Conservation (phyloP, 148 eudicot species). For the Spergularia marina region DNA sequence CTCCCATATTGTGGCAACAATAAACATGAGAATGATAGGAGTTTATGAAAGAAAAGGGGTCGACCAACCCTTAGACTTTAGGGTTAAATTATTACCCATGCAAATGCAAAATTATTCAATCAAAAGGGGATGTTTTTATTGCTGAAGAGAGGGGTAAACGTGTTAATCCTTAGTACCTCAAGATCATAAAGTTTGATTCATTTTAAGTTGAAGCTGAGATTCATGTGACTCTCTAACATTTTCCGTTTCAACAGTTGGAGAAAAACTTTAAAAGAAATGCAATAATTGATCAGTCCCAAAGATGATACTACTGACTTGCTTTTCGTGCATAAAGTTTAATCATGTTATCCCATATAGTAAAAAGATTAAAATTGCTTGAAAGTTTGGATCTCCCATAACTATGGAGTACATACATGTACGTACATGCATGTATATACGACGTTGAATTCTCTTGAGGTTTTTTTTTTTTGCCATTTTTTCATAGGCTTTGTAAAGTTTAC, state of each 20-base stretch:
- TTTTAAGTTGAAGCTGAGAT: background rate
- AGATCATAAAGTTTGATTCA: background rate
- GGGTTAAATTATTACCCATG: conserved; percentile 19
- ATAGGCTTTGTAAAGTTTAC: too few species aligned
- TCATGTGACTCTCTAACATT: conserved; percentile 13
- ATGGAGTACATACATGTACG: background rate
- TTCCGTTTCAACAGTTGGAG: conserved; percentile 15
- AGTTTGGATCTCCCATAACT: background rate
- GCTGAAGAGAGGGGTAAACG: conserved; percentile 14
- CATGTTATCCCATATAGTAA: background rate
- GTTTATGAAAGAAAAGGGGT: background rate
- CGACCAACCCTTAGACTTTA: background rate
- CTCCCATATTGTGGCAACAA: conserved; percentile 16
- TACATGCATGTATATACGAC: background rate
- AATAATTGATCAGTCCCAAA: conserved; percentile 9
- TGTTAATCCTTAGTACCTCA: conserved; percentile 19
- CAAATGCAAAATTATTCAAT: conserved; percentile 11
- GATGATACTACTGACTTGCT: background rate
- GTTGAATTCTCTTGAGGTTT: too few species aligned
- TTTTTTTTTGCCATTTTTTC: too few species aligned
- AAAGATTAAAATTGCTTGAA: background rate
- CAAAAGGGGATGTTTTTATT: background rate
- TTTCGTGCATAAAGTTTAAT: background rate
- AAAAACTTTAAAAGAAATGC: conserved; percentile 9
- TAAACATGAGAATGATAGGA: conserved; percentile 16